A percentile compares a stretch with the other conserved stretches of the same genome.
Conservation (phyloP, 805 yeast species). For the Torulaspora quercuum region DNA sequence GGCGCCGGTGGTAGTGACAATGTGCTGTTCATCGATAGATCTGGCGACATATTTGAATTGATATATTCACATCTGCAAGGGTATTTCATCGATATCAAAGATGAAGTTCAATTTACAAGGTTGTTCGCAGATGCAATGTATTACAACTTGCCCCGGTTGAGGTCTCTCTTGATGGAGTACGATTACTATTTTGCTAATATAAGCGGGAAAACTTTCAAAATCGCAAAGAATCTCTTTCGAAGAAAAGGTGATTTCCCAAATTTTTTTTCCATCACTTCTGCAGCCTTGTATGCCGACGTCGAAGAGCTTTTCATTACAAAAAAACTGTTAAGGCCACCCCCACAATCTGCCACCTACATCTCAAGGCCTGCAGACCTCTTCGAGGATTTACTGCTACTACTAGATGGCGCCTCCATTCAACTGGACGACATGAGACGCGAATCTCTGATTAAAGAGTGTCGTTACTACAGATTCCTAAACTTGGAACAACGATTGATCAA, state of each 20-base stretch:
- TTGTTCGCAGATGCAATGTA: constrained; percentile 69
- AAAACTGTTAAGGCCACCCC: constrained; percentile 71
- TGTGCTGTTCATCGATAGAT: constrained; percentile 66
- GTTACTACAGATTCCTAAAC: constrained; percentile 70
- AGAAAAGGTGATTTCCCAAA: constrained; percentile 73
- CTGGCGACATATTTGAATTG: constrained; percentile 61
- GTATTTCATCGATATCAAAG: constrained; percentile 57
- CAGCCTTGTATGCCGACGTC: constrained; percentile 50
- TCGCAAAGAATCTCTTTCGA: constrained; percentile 53
- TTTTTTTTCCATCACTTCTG: constrained; percentile 63
- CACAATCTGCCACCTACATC: constrained; percentile 53
- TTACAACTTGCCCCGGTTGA: constrained; percentile 60
- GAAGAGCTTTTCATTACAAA: constrained; percentile 39
- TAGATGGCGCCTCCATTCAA: constrained; percentile 52
- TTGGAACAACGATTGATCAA: constrained; percentile 68
- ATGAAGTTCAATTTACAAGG: constrained; percentile 59
- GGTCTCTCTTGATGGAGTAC: constrained; percentile 46
- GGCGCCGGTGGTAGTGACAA: constrained; percentile 23
- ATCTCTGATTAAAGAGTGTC: constrained; percentile 62
- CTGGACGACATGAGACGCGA: constrained; percentile 56
- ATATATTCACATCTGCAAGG: constrained; percentile 79
- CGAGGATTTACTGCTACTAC: constrained; percentile 49
- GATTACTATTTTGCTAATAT: constrained; percentile 53
- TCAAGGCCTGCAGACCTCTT: constrained; percentile 54
- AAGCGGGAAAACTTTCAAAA: constrained; percentile 57